Evolutionary conservation across 2,329 filamentous ascomycete genomes (phyloP).

Genomic region (Apiospora aurea): DNA sequence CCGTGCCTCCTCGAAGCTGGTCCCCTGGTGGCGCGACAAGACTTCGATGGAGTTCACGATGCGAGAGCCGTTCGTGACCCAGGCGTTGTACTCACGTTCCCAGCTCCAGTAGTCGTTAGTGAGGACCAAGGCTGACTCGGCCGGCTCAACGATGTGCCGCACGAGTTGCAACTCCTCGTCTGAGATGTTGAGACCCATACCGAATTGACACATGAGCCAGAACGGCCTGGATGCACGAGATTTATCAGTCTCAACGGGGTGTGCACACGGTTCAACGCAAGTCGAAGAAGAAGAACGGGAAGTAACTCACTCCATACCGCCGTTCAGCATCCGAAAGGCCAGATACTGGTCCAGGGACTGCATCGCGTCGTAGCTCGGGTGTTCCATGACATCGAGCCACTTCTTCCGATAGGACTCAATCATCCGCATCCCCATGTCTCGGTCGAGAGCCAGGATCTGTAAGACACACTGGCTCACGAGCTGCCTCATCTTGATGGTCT

Average conservation of each 20-base stretch:
- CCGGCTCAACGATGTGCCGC: too few relatives aligned
- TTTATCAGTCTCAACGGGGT: too few relatives aligned
- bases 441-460: not conserved
- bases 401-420: not conserved
- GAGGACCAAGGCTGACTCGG: not conserved
- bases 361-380: not conserved
- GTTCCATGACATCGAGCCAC: not conserved
- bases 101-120: not conserved
- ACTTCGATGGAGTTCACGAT: not conserved
- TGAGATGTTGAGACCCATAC: too few relatives aligned
- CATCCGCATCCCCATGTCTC: not conserved
- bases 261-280: too few relatives aligned
- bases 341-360: not conserved
- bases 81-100: not conserved
- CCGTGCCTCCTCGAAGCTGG: not conserved
- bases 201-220: too few relatives aligned
- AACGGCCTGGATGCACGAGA: too few relatives aligned
- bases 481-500: not conserved
- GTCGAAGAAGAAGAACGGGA: too few relatives aligned
- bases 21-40: not conserved
- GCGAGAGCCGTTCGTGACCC: not conserved
- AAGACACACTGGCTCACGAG: not conserved
- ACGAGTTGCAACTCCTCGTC: too few relatives aligned
- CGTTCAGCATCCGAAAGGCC: not conserved
- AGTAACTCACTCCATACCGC: not conserved